Percentiles rank a stretch among this genome's conserved stretches.
Evolutionary conservation across 768 basidiomycete genomes (phyloP).

Genomic region (Ramaria sp.): DNA sequence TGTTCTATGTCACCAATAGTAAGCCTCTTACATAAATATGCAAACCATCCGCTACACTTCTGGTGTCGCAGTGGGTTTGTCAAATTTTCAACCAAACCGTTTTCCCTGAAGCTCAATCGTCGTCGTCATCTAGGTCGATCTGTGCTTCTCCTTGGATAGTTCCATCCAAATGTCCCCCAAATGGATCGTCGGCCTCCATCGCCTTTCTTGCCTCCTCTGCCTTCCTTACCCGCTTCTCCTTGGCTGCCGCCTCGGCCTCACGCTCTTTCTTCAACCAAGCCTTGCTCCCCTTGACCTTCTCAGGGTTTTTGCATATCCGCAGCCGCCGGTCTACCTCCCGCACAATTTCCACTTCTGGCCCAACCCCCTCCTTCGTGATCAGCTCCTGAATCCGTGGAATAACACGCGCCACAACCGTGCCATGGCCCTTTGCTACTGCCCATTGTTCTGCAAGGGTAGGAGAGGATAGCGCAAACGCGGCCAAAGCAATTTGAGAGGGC

Average conservation of each 20-base stretch:
- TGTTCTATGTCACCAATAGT: too few relatives aligned
- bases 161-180: conserved; percentile 41
- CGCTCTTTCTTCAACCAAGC: conserved; percentile 64
- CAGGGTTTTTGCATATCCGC: conserved; percentile 87
- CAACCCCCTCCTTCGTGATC: conserved; percentile 43
- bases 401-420: conserved; percentile 27
- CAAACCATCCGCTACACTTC: too few relatives aligned
- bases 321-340: conserved; percentile 84
- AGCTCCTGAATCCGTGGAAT: conserved; percentile 44
- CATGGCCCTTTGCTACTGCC: conserved; percentile 34
- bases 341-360: conserved; percentile 74
- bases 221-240: conserved; percentile 47
- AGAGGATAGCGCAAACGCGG: conserved; percentile 57
- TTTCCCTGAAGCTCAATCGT: not conserved
- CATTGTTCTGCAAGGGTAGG: conserved; percentile 53
- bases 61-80: too few relatives aligned
- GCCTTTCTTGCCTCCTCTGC: conserved; percentile 44
- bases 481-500: conserved; percentile 89
- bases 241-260: conserved; percentile 60
- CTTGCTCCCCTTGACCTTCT: conserved; percentile 85
- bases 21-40: too few relatives aligned
- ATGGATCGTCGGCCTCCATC: conserved; percentile 55
- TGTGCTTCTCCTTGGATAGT: not conserved
- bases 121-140: not conserved
- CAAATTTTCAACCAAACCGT: too few relatives aligned